Evolutionary conservation across 176 grass and related monocot genomes (phyloP), one percentile per base, ranked within the genome.

Genomic region (Raddia guianensis): DNA sequence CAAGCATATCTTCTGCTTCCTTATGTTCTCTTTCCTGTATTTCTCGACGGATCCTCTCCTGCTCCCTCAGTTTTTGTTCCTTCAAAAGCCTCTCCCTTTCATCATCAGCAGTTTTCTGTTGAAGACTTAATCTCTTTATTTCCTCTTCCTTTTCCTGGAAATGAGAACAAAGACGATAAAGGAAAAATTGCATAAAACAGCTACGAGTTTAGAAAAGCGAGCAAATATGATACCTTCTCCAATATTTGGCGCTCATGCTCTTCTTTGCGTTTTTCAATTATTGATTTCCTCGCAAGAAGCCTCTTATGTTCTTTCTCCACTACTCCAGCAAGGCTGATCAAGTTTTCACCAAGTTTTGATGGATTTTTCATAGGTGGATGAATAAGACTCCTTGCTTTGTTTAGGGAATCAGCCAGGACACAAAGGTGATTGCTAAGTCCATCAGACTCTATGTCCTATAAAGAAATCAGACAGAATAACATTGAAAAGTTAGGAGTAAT

Each of bases 251-350:
- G 96, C 73, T 99, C 96, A 80, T 90, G 96, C 14, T 95, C 93
- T 88, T 99, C 96, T 90, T 99, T 99, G 14, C 90, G 90, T 57
- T 95, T 99, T 87, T 99, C 96, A 68, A 99, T 99, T 49, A 99
- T 95, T 8, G 90, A 91, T 56, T 99, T 99, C 21, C 96, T 92
- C 33, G 96, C 93, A 74, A 99, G 90, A 82, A 99, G 96, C 59
- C 91, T 93, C 80, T 66, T 95, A 70, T 95, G 96, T 74, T 99
- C 96, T 80, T 87, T 99, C 66, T 93, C 96, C 60, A 99, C 90
- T 68, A 90, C 82, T 44, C 76, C 87, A 77, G 91, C 54, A 3
- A 99, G 84, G 73, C 50, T 82, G 69, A 33, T 46, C 33, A 93
- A 80, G 50, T 69, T 87, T 20, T 91, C 89, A 55, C 76, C 88